These are phyloP conservation scores for Phialemoniopsis sp. DNA, from an alignment of 2,329 filamentous ascomycete species.

Conservation along the genomic window DNA sequence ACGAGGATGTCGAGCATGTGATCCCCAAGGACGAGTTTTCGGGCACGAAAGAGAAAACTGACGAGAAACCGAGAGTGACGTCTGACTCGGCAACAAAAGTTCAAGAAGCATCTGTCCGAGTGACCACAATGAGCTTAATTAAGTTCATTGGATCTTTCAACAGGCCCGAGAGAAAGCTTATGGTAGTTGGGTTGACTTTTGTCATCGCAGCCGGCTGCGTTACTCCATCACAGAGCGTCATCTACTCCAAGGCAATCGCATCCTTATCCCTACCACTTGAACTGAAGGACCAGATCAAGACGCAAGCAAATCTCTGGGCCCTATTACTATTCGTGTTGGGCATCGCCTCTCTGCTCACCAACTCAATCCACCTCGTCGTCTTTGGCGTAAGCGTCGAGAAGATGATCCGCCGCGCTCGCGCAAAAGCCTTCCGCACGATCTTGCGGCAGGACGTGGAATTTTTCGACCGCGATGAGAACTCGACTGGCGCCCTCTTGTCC, in stretches of 20 bases:
- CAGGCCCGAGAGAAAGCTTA: no score
- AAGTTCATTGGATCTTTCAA: no score
- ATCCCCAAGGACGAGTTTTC: no score
- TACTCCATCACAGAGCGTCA: conserved; percentile 36
- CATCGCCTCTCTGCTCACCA: not conserved
- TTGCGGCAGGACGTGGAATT: conserved; percentile 90
- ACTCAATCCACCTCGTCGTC: no score
- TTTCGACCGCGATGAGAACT: conserved; percentile 88
- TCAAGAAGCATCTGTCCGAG: no score
- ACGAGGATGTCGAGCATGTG: not conserved
- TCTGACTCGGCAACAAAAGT: no score
- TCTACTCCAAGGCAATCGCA: not conserved
- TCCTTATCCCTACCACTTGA: not conserved
- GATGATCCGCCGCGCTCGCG: not conserved
- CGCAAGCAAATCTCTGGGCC: no score
- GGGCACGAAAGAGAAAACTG: no score
- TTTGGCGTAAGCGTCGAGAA: not conserved
- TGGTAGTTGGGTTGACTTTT: no score
- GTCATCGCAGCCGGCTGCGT: conserved; percentile 31
- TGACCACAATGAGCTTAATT: no score
- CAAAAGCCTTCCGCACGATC: conserved; percentile 42
- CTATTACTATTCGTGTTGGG: not conserved
- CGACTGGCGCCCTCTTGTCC: conserved; percentile 80
- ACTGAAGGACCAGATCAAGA: not conserved
- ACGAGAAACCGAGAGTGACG: no score